phyloP scores from a whole-genome alignment of 306 rosid genomes.

The Alnus glutinosa region DNA sequence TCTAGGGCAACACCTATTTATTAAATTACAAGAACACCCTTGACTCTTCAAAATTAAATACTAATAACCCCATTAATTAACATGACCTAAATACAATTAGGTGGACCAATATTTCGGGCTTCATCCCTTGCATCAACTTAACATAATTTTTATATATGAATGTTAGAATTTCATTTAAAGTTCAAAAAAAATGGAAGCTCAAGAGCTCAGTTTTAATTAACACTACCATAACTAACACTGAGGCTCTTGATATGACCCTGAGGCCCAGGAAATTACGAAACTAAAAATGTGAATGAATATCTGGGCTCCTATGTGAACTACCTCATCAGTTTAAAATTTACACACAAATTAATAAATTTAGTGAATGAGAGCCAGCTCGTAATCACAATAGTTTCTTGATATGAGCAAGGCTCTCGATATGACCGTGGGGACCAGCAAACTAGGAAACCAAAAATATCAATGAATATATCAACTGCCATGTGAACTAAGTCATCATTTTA shows the following conservation, averaged over 20 bases:
- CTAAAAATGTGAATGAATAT: neutral
- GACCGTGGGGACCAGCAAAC: neutral
- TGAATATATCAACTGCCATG: neutral
- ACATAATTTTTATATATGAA: neutral
- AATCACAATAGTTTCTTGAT: neutral
- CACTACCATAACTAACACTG: neutral
- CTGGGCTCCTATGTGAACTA: neutral
- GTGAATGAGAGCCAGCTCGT: neutral
- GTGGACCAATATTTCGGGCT: no score
- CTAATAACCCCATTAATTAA: no score
- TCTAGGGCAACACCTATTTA: no score
- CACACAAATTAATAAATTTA: neutral
- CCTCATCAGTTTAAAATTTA: neutral
- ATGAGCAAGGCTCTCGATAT: neutral
- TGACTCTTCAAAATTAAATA: no score
- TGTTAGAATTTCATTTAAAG: neutral
- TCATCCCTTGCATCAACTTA: neutral
- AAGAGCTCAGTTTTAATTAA: neutral
- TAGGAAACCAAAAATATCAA: neutral
- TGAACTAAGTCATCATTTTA: neutral
- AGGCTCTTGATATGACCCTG: neutral
- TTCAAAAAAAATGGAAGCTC: neutral
- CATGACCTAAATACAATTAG: no score
- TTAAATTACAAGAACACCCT: no score
- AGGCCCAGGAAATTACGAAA: neutral